A percentile compares a stretch with the other conserved stretches of the same genome.
Conservation (phyloP, 805 yeast species). For the Yarrowia sp. region DNA sequence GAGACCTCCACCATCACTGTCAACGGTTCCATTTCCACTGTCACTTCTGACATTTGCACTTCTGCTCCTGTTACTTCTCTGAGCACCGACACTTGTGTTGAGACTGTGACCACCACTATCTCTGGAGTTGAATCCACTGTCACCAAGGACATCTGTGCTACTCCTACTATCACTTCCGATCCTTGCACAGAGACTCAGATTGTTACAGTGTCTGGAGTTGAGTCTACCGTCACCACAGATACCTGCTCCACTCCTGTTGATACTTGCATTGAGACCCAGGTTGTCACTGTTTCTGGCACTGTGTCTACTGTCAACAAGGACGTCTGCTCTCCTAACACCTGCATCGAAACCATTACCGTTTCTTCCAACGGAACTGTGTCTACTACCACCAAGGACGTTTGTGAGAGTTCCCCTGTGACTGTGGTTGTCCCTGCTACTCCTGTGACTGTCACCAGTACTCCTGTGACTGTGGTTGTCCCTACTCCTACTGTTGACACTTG, state of each 20-base stretch:
- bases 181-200: neutral
- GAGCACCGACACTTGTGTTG: neutral
- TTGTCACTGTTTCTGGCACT: neutral
- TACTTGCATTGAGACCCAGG: neutral
- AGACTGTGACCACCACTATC: neutral
- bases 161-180: neutral
- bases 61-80: neutral
- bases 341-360: neutral
- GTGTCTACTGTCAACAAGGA: neutral
- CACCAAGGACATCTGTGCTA: neutral
- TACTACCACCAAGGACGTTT: neutral
- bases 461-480: neutral
- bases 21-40: neutral
- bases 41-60: neutral
- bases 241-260: neutral
- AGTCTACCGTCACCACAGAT: neutral
- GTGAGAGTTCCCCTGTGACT: neutral
- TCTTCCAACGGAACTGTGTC: neutral
- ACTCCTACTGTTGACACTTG: neutral
- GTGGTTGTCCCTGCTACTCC: neutral
- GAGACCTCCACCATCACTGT: neutral
- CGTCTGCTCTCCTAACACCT: constrained; percentile 2
- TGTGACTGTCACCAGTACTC: too few relatives aligned
- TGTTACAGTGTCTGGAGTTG: neutral
- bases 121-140: neutral